phyloP scores from a whole-genome alignment of 2,329 filamentous ascomycete species.

The Cordyceps militaris region DNA sequence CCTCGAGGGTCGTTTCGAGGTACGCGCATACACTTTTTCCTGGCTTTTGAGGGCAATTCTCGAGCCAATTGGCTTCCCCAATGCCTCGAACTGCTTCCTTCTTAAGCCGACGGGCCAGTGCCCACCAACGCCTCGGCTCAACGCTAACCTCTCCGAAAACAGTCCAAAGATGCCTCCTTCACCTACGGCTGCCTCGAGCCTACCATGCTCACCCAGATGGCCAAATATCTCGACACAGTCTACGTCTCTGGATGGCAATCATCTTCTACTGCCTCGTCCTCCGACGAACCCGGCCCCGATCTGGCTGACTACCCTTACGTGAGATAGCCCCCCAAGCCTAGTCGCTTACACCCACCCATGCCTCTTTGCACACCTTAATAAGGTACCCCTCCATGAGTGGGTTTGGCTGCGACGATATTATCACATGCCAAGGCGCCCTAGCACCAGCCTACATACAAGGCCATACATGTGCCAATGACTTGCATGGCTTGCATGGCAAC shows the following conservation, averaged over 20 bases:
- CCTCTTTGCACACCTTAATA: constrained; percentile 9
- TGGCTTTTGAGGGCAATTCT: neutral
- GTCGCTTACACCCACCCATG: constrained; percentile 8
- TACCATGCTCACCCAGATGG: constrained; percentile 99
- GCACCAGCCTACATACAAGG: neutral
- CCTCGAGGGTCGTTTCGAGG: constrained; percentile 78
- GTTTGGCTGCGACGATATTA: constrained; percentile 10
- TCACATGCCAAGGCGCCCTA: constrained; percentile 11
- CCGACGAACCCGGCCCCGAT: constrained; percentile 94
- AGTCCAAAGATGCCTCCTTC: constrained; percentile 81
- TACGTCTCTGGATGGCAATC: constrained; percentile 99
- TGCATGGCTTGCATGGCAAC: constrained; percentile 2
- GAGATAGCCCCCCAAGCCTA: constrained; percentile 17
- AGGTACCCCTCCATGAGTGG: constrained; percentile 11
- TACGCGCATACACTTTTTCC: constrained; percentile 32
- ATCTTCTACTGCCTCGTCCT: constrained; percentile 88
- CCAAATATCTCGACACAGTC: constrained; percentile 95
- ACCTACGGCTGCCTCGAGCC: constrained; percentile 97
- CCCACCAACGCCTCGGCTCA: neutral
- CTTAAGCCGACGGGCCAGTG: neutral
- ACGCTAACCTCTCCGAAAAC: constrained; percentile 10
- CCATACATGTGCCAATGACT: neutral
- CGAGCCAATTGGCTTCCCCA: constrained; percentile 1
- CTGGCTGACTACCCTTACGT: constrained; percentile 95
- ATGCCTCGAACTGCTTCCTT: neutral